A percentile compares a stretch with the other conserved stretches of the same genome.
These are phyloP conservation scores for Deinandra increscens DNA, from an alignment of 129 eudicot species.

Conservation along the genomic window DNA sequence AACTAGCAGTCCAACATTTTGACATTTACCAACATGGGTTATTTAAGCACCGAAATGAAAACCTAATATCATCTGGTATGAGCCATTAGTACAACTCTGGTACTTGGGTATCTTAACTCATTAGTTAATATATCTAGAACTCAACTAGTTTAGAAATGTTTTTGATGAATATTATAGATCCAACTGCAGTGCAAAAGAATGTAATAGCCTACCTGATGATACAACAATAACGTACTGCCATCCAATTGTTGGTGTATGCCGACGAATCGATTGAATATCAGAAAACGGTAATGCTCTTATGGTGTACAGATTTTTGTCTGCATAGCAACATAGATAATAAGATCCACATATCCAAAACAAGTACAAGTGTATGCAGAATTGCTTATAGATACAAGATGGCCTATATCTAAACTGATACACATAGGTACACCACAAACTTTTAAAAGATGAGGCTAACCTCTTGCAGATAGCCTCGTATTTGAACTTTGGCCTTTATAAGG, in stretches of 20 bases:
- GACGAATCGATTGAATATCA: constrained; percentile 77
- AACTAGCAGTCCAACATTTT: too few relatives aligned
- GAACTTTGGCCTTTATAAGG: constrained; percentile 90
- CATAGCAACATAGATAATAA: constrained; percentile 29
- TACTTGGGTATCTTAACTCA: too few relatives aligned
- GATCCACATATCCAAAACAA: constrained; percentile 15
- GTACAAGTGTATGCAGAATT: background rate
- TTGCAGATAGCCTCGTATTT: constrained; percentile 72
- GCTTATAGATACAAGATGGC: constrained; percentile 2
- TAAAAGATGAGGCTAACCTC: constrained; percentile 52
- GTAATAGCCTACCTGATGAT: constrained; percentile 65
- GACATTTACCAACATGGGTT: too few relatives aligned
- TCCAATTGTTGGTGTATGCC: constrained; percentile 95
- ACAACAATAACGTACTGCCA: constrained; percentile 95
- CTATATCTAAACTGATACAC: background rate
- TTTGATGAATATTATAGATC: background rate
- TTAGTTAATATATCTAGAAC: too few relatives aligned
- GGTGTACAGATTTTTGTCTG: constrained; percentile 88
- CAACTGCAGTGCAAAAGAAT: constrained; percentile 14
- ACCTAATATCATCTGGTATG: too few relatives aligned
- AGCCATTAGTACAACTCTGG: too few relatives aligned
- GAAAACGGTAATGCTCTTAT: constrained; percentile 78
- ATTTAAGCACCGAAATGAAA: too few relatives aligned
- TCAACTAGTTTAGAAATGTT: background rate
- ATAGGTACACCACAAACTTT: constrained; percentile 3